Conservation (phyloP, 2,329 filamentous ascomycete species). For the Aspergillus pseudonomiae region DNA sequence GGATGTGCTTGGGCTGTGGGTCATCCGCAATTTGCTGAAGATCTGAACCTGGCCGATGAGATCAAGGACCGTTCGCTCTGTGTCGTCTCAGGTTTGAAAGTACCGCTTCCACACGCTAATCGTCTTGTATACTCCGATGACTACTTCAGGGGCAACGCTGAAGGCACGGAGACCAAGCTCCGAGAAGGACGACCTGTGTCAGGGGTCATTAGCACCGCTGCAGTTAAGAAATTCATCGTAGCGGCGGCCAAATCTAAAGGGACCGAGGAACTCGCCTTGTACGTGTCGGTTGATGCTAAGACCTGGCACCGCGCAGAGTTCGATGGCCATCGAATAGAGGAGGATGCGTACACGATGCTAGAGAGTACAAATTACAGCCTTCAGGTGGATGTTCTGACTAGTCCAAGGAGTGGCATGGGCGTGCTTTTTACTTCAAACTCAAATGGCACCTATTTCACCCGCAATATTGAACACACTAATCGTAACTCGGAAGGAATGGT, state of each 20-base stretch:
- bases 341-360: conserved; percentile 85
- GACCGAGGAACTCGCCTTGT: conserved; percentile 89
- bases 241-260: conserved; percentile 77
- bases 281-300: conserved; percentile 79
- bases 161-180: conserved; percentile 71
- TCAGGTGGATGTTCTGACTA: conserved; percentile 87
- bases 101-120: conserved; percentile 72
- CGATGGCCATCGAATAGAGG: conserved; percentile 79
- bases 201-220: conserved; percentile 79
- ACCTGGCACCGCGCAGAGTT: conserved; percentile 94
- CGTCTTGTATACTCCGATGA: conserved; percentile 79
- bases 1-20: conserved; percentile 89
- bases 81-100: conserved; percentile 73
- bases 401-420: conserved; percentile 70
- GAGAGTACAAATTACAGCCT: conserved; percentile 98
- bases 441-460: conserved; percentile 93
- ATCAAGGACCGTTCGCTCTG: conserved; percentile 77
- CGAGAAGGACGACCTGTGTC: conserved; percentile 72
- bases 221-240: conserved; percentile 84
- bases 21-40: conserved; percentile 64
- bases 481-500: conserved; percentile 75
- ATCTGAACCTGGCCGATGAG: conserved; percentile 60
- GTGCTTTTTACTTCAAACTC: conserved; percentile 94
- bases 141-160: conserved; percentile 68
- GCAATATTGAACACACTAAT: conserved; percentile 91